Evolutionary conservation across 2,329 filamentous ascomycete species (phyloP).

Genomic region (Cordyceps javanica): DNA sequence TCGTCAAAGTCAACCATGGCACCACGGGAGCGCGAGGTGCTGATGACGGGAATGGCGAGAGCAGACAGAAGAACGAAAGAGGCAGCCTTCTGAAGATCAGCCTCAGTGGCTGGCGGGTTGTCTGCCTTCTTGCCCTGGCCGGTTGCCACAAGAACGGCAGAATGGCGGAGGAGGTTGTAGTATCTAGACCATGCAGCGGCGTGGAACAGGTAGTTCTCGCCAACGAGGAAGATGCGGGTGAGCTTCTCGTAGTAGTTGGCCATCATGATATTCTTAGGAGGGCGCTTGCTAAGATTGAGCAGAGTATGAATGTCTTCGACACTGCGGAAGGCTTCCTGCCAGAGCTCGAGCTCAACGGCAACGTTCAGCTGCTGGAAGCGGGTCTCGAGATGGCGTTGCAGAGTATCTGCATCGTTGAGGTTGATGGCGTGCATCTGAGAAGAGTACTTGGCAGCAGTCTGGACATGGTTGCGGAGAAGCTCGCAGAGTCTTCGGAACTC

Average conservation of each 20-base stretch:
- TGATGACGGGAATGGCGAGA: conserved; percentile 97
- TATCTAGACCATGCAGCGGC: conserved; percentile 96
- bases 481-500: conserved; percentile 98
- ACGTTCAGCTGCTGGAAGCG: conserved; percentile 98
- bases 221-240: conserved; percentile 95
- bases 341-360: conserved; percentile 93
- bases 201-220: conserved; percentile 99
- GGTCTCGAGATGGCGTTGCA: conserved; percentile 95
- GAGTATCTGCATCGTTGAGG: conserved; percentile 91
- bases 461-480: conserved; percentile 94
- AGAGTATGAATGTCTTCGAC: conserved; percentile 98
- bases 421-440: conserved; percentile 99
- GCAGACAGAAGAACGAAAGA: conserved; percentile 94
- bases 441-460: conserved; percentile 98
- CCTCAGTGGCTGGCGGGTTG: conserved; percentile 82
- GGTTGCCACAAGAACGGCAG: conserved; percentile 71
- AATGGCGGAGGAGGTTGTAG: conserved; percentile 93
- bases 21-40: conserved; percentile 91
- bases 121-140: conserved; percentile 91
- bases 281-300: conserved; percentile 94
- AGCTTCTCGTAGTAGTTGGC: conserved; percentile 99
- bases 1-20: conserved; percentile 96
- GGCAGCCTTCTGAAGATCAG: conserved; percentile 87
- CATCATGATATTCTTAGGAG: conserved; percentile 99
- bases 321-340: conserved; percentile 99